Evolutionary conservation across 208 protist species (phyloP).

Genomic region (Vickermania spadyakhi): DNA sequence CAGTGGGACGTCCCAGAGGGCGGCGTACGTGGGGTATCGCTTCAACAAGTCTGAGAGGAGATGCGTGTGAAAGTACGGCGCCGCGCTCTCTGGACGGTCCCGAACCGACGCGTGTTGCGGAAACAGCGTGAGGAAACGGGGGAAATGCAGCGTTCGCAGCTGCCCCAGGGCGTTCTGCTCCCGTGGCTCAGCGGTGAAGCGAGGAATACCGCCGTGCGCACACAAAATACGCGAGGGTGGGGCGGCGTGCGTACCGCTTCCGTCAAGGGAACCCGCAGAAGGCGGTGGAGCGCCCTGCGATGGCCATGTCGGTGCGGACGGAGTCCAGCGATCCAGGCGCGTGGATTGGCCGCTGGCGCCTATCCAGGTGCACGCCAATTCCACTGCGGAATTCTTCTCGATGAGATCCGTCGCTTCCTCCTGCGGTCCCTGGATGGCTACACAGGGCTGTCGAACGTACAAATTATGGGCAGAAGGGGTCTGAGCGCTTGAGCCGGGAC

Average conservation of each 20-base stretch:
- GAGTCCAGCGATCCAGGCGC: not conserved
- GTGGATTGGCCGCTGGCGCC: not conserved
- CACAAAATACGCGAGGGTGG: slow-evolving; percentile 64
- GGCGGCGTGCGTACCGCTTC: slow-evolving; percentile 15
- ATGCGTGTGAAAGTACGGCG: slow-evolving; percentile 21
- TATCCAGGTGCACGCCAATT: not conserved
- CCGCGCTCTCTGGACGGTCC: slow-evolving; percentile 34
- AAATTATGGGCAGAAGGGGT: not conserved
- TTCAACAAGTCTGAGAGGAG: slow-evolving; percentile 22
- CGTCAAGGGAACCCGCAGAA: slow-evolving; percentile 9
- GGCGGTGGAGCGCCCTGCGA: slow-evolving; percentile 6
- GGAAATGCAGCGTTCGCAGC: slow-evolving; percentile 37
- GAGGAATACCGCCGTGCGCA: slow-evolving; percentile 69
- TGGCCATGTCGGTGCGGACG: no score
- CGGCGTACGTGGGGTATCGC: slow-evolving; percentile 12
- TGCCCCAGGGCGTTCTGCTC: slow-evolving; percentile 36
- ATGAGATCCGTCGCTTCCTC: not conserved
- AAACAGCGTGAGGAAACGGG: slow-evolving; percentile 58
- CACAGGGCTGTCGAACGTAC: not conserved
- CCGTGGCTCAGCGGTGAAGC: slow-evolving; percentile 34
- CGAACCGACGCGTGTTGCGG: slow-evolving; percentile 34
- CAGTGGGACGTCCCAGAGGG: not conserved
- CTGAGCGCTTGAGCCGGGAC: not conserved
- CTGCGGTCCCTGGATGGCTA: not conserved
- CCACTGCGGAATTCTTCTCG: not conserved